Conservation (phyloP, 129 eudicot species). For the Arctium lappa region DNA sequence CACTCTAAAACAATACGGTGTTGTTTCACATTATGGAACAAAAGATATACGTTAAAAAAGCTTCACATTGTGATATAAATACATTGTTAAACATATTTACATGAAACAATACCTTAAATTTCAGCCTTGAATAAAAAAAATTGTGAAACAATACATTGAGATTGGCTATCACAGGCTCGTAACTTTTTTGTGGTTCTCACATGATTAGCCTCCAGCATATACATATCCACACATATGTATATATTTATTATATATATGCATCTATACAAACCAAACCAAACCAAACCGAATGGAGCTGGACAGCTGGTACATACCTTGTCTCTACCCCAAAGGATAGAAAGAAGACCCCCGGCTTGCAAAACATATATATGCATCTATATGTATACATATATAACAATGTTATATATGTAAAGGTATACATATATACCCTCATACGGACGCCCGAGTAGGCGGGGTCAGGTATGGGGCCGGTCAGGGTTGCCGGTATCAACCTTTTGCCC, state of each 20-base stretch:
- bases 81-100: background rate
- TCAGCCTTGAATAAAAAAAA: background rate
- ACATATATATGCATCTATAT: background rate
- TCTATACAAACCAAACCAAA: background rate
- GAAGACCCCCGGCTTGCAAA: background rate
- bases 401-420: background rate
- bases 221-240: too few species aligned
- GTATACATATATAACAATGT: background rate
- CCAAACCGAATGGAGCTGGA: background rate
- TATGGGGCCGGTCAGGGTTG: too few species aligned
- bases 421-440: too few species aligned
- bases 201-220: background rate
- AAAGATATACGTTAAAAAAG: background rate
- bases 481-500: too few species aligned
- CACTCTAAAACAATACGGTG: too few species aligned
- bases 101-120: background rate
- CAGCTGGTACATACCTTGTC: background rate
- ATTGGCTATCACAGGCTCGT: background rate
- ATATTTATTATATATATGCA: too few species aligned
- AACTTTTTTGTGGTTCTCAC: background rate
- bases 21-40: background rate
- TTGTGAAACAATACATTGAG: background rate
- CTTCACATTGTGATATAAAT: background rate
- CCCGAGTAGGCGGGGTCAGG: too few species aligned
- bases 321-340: background rate